A percentile compares a stretch with the other conserved stretches of the same genome.
phyloP scores from a whole-genome alignment of 1,139 yeast genomes.

The Suhomyces choctaworum region DNA sequence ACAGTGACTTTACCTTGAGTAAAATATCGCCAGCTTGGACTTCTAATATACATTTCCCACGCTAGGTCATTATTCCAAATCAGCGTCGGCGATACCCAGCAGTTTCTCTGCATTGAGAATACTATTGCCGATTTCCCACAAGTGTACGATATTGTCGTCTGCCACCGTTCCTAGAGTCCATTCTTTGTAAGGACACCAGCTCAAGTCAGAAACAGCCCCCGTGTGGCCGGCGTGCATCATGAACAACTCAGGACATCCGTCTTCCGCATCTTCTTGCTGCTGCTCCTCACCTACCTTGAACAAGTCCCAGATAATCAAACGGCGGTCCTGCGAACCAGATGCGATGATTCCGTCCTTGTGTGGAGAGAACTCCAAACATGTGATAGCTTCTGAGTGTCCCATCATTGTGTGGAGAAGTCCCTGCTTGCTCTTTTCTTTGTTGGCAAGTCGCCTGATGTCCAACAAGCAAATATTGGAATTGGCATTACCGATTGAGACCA shows the following conservation, averaged over 20 bases:
- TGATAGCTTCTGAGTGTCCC: constrained; percentile 74
- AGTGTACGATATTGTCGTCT: constrained; percentile 74
- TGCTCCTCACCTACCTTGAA: constrained; percentile 76
- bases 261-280: constrained; percentile 75
- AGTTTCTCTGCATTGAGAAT: constrained; percentile 42
- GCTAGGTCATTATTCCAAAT: constrained; percentile 24
- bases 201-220: constrained; percentile 69
- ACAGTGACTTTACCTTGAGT: too few species aligned
- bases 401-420: constrained; percentile 64
- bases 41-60: not conserved
- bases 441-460: constrained; percentile 53
- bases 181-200: constrained; percentile 67
- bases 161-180: constrained; percentile 77
- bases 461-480: constrained; percentile 65
- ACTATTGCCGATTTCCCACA: constrained; percentile 66
- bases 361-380: constrained; percentile 71
- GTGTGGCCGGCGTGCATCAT: constrained; percentile 92
- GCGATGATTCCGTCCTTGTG: constrained; percentile 71
- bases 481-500: constrained; percentile 68
- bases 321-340: constrained; percentile 69
- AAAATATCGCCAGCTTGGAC: too few species aligned
- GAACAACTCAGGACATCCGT: constrained; percentile 77
- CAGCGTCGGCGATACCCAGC: constrained; percentile 21
- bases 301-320: constrained; percentile 75
- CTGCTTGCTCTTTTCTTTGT: constrained; percentile 18